These are phyloP conservation scores for Trifolium repens DNA, from an alignment of 306 rosid species.

Conservation along the genomic window DNA sequence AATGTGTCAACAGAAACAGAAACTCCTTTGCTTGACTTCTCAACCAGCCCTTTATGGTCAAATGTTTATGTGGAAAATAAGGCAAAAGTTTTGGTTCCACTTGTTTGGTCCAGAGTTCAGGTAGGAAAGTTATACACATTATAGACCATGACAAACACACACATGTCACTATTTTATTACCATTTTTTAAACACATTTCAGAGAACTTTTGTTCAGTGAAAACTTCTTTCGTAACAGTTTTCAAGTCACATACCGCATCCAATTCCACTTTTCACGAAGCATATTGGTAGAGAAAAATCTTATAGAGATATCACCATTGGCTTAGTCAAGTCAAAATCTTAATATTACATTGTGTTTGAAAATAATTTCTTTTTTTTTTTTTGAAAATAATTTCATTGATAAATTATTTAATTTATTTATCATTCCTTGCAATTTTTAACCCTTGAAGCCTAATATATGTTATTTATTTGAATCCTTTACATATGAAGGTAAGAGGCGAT, in stretches of 20 bases:
- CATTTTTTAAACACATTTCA: not conserved
- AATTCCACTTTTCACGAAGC: not conserved
- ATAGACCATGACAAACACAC: constrained; percentile 16
- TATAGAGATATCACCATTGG: not conserved
- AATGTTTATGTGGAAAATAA: constrained; percentile 96
- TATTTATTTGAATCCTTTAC: constrained; percentile 42
- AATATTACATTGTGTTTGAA: constrained; percentile 18
- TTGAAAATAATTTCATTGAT: constrained; percentile 36
- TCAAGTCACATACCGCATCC: not conserved
- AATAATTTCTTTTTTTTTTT: constrained; percentile 20
- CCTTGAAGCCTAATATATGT: constrained; percentile 36
- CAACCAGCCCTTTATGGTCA: constrained; percentile 89
- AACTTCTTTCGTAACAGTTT: constrained; percentile 1
- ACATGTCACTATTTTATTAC: constrained; percentile 16
- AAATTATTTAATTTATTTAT: constrained; percentile 22
- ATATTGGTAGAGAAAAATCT: not conserved
- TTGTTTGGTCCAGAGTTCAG: constrained; percentile 99
- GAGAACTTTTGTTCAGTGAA: not conserved
- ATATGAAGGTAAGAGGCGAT: constrained; percentile 94
- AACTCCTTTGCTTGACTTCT: constrained; percentile 97
- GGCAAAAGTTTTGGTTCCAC: constrained; percentile 97
- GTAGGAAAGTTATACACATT: constrained; percentile 51
- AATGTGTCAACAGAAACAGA: constrained; percentile 95
- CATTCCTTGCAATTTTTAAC: constrained; percentile 20
- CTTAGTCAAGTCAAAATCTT: constrained; percentile 7